A percentile compares a stretch with the other conserved stretches of the same genome.
Evolutionary conservation across 1,139 yeast genomes (phyloP).

Genomic region (Yamadazyma siamensis): DNA sequence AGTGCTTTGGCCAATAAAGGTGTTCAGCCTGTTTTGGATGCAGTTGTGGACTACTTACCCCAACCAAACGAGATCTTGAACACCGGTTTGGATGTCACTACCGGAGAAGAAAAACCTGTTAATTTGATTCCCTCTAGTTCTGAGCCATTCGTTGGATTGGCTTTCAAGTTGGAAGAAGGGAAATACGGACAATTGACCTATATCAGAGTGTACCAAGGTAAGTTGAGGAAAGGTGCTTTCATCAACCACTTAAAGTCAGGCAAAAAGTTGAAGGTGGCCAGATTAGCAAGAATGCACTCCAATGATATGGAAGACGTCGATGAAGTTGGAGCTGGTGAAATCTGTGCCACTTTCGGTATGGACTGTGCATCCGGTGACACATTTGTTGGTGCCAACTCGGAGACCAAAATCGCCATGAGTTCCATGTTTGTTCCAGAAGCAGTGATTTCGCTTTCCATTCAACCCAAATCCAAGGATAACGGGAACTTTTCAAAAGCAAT

Average conservation of each 20-base stretch:
- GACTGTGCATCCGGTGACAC: conserved; percentile 99
- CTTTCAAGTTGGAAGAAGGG: conserved; percentile 97
- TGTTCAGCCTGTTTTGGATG: conserved; percentile 90
- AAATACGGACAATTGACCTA: conserved; percentile 96
- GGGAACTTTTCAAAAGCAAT: conserved; percentile 89
- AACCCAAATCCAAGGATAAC: conserved; percentile 85
- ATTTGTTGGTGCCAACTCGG: conserved; percentile 72
- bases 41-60: conserved; percentile 94
- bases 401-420: conserved; percentile 80
- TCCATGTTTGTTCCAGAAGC: conserved; percentile 99
- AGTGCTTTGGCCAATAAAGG: conserved; percentile 96
- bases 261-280: conserved; percentile 89
- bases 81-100: conserved; percentile 75
- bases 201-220: conserved; percentile 95
- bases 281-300: conserved; percentile 97
- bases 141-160: conserved; percentile 90
- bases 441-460: conserved; percentile 86
- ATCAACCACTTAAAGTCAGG: conserved; percentile 90
- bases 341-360: conserved; percentile 98
- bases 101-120: conserved; percentile 55
- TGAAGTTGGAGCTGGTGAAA: conserved; percentile 96
- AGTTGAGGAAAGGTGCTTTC: conserved; percentile 83
- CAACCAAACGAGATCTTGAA: conserved; percentile 91
- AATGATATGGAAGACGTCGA: conserved; percentile 97
- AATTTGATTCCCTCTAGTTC: conserved; percentile 69